Evolutionary conservation across 208 protist species (phyloP).

Genomic region (Herpetomonas muscarum): DNA sequence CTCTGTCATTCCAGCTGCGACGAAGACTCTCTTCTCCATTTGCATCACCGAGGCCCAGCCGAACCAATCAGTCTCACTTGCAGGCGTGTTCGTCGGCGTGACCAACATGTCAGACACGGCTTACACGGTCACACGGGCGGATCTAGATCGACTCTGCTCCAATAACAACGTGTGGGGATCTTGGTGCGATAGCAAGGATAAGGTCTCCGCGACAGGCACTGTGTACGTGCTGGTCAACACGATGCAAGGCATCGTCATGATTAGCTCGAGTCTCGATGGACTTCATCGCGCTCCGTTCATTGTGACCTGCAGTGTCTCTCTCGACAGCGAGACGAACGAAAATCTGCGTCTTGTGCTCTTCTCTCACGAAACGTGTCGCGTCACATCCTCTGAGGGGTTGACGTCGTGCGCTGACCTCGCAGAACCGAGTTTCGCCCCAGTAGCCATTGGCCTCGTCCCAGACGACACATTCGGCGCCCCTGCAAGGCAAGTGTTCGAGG

Average conservation of each 20-base stretch:
- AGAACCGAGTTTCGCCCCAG: slow-evolving; percentile 42
- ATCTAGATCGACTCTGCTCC: slow-evolving; percentile 58
- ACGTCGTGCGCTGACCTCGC: slow-evolving; percentile 42
- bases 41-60: slow-evolving; percentile 23
- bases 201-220: slow-evolving; percentile 31
- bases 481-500: slow-evolving; percentile 22
- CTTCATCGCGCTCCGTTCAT: slow-evolving; percentile 63
- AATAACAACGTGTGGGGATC: slow-evolving; percentile 71
- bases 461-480: slow-evolving; percentile 19
- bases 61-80: slow-evolving; percentile 27
- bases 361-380: slow-evolving; percentile 52
- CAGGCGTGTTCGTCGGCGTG: slow-evolving; percentile 73
- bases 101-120: slow-evolving; percentile 42
- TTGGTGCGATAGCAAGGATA: slow-evolving; percentile 71
- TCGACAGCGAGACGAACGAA: slow-evolving; percentile 17
- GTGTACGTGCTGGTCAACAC: slow-evolving; percentile 70
- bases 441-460: slow-evolving; percentile 63
- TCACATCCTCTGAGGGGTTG: slow-evolving; percentile 45
- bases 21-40: slow-evolving; percentile 56
- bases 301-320: slow-evolving; percentile 40
- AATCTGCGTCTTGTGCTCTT: slow-evolving; percentile 63
- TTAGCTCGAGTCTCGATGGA: slow-evolving; percentile 62
- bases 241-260: slow-evolving; percentile 40
- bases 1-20: slow-evolving; percentile 49
- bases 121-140: slow-evolving; percentile 34